These are phyloP conservation scores for Penicillium sp. DNA, from an alignment of 2,329 filamentous ascomycete genomes.

Conservation along the genomic window DNA sequence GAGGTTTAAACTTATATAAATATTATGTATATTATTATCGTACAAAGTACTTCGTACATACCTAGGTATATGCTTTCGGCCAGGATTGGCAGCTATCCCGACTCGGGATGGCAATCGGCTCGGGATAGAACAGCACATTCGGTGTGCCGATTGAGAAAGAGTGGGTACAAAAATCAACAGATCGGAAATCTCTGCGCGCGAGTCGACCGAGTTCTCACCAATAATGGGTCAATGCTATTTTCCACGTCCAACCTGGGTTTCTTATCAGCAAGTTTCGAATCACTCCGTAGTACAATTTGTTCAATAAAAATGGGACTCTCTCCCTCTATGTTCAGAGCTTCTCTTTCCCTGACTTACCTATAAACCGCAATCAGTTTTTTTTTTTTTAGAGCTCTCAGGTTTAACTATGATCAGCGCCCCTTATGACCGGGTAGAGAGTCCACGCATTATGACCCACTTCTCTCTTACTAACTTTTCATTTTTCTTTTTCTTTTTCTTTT, in stretches of 20 bases:
- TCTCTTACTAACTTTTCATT: background rate
- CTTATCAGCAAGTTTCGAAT: constrained; percentile 14
- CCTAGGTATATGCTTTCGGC: background rate
- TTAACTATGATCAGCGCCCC: constrained; percentile 15
- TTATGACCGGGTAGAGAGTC: constrained; percentile 8
- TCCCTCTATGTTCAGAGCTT: background rate
- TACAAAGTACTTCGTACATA: no score
- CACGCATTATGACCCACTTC: constrained; percentile 1
- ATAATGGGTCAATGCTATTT: constrained; percentile 14
- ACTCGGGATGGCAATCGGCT: constrained; percentile 11
- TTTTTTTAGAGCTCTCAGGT: constrained; percentile 4
- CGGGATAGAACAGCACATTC: constrained; percentile 18
- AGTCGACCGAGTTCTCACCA: constrained; percentile 22
- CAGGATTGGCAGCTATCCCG: constrained; percentile 12
- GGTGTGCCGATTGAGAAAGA: constrained; percentile 27
- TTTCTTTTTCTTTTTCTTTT: background rate
- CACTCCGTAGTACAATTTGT: constrained; percentile 2
- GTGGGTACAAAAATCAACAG: constrained; percentile 18
- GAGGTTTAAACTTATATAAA: background rate
- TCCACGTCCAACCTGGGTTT: background rate
- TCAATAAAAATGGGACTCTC: constrained; percentile 16
- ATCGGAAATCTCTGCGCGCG: constrained; percentile 22
- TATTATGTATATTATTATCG: background rate
- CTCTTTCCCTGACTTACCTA: background rate
- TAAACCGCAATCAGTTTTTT: background rate